Conservation (phyloP, 2,329 filamentous ascomycete species). For the Penicillium sclerotigenum region DNA sequence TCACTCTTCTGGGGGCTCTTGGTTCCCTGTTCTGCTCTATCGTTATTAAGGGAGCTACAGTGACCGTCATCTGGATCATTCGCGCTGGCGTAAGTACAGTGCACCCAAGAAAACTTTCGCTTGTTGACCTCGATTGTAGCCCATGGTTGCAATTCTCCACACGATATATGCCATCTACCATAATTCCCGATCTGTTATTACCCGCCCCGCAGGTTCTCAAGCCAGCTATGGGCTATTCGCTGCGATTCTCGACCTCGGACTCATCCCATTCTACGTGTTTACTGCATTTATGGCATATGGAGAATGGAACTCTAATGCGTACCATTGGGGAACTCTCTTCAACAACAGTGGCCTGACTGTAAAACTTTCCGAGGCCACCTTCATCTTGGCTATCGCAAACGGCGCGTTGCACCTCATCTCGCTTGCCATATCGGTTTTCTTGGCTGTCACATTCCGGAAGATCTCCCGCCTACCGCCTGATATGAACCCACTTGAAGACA, state of each 20-base stretch:
- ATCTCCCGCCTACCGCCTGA: constrained; percentile 83
- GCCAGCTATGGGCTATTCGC: constrained; percentile 89
- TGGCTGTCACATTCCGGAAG: constrained; percentile 74
- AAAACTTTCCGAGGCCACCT: constrained; percentile 63
- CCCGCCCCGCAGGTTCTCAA: constrained; percentile 72
- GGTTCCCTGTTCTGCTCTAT: constrained; percentile 74
- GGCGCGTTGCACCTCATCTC: constrained; percentile 69
- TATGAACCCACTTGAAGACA: constrained; percentile 88
- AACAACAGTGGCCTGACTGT: constrained; percentile 53
- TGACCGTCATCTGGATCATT: constrained; percentile 69
- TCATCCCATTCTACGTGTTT: constrained; percentile 63
- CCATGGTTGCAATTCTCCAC: constrained; percentile 70
- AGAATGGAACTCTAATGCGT: constrained; percentile 46
- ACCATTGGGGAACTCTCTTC: constrained; percentile 68
- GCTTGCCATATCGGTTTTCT: constrained; percentile 67
- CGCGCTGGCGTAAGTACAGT: constrained; percentile 64
- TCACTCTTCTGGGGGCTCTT: constrained; percentile 66
- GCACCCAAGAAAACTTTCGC: not conserved
- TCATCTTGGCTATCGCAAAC: constrained; percentile 63
- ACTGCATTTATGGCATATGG: constrained; percentile 54
- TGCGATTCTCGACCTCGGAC: constrained; percentile 64
- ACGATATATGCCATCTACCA: constrained; percentile 79
- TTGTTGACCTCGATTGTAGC: constrained; percentile 48
- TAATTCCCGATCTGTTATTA: constrained; percentile 65
- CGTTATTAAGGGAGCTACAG: constrained; percentile 66